Evolutionary conservation across 1,139 yeast species (phyloP).

Genomic region (Suhomyces panamericanus): DNA sequence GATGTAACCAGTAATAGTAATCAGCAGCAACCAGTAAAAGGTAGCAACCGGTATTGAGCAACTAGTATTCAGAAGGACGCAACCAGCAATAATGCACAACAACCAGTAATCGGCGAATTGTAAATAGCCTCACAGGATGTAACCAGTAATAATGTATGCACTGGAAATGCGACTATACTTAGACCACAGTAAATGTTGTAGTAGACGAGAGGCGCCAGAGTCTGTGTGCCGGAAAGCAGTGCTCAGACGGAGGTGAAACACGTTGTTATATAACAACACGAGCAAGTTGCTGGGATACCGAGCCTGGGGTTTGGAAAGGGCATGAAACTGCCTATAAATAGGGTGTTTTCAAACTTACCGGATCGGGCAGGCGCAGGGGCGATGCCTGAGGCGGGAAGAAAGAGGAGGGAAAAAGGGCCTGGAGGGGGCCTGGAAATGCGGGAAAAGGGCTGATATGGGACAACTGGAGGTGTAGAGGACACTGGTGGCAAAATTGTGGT

Average conservation of each 20-base stretch:
- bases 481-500: background rate
- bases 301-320: conserved; percentile 1
- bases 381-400: conserved; percentile 1
- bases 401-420: background rate
- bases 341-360: conserved; percentile 7
- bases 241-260: background rate
- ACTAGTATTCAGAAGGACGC: too few relatives aligned
- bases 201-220: background rate
- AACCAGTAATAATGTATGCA: too few relatives aligned
- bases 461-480: background rate
- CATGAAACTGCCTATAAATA: conserved; percentile 6
- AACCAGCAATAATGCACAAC: too few relatives aligned
- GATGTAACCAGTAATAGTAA: background rate
- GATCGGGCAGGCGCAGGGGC: conserved; percentile 7
- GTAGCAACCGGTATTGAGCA: too few relatives aligned
- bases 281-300: background rate
- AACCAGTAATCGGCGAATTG: too few relatives aligned
- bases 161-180: too few relatives aligned
- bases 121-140: too few relatives aligned
- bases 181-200: too few relatives aligned
- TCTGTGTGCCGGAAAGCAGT: background rate
- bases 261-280: background rate
- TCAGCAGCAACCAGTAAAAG: too few relatives aligned
- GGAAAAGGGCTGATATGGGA: background rate
- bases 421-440: background rate